Percentiles rank a stretch among this genome's conserved stretches.
These are phyloP conservation scores for Cystoderma amianthinum DNA, from an alignment of 768 basidiomycete species.

Conservation along the genomic window DNA sequence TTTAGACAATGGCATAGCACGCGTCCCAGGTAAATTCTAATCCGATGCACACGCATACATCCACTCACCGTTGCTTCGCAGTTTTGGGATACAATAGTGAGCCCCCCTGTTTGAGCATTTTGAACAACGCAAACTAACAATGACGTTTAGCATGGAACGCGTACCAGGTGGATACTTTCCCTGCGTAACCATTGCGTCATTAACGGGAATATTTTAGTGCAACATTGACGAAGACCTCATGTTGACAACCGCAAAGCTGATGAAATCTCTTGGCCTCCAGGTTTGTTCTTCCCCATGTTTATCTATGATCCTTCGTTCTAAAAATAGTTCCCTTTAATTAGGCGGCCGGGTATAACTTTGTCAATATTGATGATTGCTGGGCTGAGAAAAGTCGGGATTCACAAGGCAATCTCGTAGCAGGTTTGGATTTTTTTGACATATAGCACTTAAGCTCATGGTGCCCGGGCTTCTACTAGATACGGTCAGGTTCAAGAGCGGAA, in stretches of 20 bases:
- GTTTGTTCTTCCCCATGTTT: conserved; percentile 17
- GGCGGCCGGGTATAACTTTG: conserved; percentile 51
- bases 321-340: conserved; percentile 9
- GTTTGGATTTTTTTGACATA: no score
- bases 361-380: conserved; percentile 66
- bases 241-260: conserved; percentile 39
- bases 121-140: neutral
- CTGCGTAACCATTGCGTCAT: neutral
- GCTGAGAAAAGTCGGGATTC: conserved; percentile 46
- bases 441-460: no score
- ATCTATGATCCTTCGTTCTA: neutral
- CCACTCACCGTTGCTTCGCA: conserved; percentile 11
- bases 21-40: conserved; percentile 25
- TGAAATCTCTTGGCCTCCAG: conserved; percentile 52
- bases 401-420: conserved; percentile 44
- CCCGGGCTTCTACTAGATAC: conserved; percentile 41
- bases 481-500: conserved; percentile 46
- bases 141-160: conserved; percentile 56
- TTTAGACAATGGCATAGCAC: conserved; percentile 25
- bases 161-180: conserved; percentile 37
- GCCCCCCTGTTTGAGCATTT: conserved; percentile 10
- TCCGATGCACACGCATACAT: neutral
- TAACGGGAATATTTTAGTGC: conserved; percentile 33
- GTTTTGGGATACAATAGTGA: conserved; percentile 62
- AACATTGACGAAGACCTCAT: conserved; percentile 49